Conservation (phyloP, 805 yeast genomes). For the Candida verbasci region DNA sequence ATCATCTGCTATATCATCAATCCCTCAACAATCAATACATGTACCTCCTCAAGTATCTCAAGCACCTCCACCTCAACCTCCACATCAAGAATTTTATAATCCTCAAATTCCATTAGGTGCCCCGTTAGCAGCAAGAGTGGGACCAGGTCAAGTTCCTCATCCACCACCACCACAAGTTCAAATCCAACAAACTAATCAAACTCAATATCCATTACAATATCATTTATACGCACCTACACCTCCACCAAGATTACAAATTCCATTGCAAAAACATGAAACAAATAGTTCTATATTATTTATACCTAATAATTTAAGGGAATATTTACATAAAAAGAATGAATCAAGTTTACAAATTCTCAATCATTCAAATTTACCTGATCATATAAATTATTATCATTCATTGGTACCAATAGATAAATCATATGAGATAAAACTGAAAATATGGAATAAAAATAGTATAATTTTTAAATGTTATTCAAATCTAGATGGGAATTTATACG, state of each 20-base stretch:
- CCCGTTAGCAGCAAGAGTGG: not conserved
- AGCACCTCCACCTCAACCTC: not conserved
- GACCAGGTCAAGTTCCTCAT: not conserved
- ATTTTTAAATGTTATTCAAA: conserved; percentile 79
- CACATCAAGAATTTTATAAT: not conserved
- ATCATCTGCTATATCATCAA: too few species aligned
- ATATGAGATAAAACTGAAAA: conserved; percentile 26
- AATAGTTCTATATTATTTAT: conserved; percentile 67
- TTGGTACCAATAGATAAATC: conserved; percentile 71
- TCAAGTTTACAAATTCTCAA: conserved; percentile 70
- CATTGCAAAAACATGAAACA: conserved; percentile 67
- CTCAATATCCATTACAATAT: conserved; percentile 59
- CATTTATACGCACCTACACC: conserved; percentile 90
- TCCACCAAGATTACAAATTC: conserved; percentile 62
- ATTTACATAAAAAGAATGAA: conserved; percentile 68
- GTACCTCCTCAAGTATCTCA: not conserved
- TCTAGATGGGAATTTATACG: conserved; percentile 71
- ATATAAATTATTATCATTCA: conserved; percentile 67
- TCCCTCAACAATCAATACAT: not conserved
- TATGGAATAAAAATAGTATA: conserved; percentile 48
- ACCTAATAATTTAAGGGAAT: conserved; percentile 66
- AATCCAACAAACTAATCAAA: conserved; percentile 13
- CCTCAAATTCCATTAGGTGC: not conserved
- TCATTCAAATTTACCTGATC: conserved; percentile 48
- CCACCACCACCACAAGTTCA: conserved; percentile 11